A percentile compares a stretch with the other conserved stretches of the same genome.
phyloP scores from a whole-genome alignment of 2,329 filamentous ascomycete genomes.

The Fusarium drepaniforme region DNA sequence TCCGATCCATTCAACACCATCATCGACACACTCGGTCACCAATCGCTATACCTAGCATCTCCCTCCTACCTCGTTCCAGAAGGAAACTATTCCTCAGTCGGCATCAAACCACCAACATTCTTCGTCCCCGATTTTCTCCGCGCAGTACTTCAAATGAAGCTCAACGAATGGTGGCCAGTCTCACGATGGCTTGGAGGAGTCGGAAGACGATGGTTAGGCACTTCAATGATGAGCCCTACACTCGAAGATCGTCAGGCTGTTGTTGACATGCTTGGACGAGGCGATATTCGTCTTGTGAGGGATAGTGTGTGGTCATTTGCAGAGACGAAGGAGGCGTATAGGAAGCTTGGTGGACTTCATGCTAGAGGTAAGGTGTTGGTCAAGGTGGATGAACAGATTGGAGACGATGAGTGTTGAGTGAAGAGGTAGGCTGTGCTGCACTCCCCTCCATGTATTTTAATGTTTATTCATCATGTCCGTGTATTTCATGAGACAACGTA shows the following conservation, averaged over 20 bases:
- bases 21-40: constrained; percentile 63
- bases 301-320: constrained; percentile 55
- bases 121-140: constrained; percentile 46
- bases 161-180: constrained; percentile 54
- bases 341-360: constrained; percentile 48
- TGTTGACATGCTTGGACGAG: constrained; percentile 49
- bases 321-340: constrained; percentile 52
- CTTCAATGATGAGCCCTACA: constrained; percentile 50
- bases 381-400: constrained; percentile 43
- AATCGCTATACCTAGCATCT: constrained; percentile 57
- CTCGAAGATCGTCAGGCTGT: constrained; percentile 49
- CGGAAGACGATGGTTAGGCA: constrained; percentile 51
- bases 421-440: background rate
- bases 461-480: background rate
- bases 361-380: constrained; percentile 55
- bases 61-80: constrained; percentile 53
- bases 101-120: constrained; percentile 52
- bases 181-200: constrained; percentile 52
- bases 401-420: constrained; percentile 35
- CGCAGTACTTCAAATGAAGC: constrained; percentile 50
- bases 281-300: constrained; percentile 50
- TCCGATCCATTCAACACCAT: constrained; percentile 56
- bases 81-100: constrained; percentile 56
- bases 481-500: background rate
- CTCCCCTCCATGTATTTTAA: background rate